Percentiles rank a stretch among this genome's conserved stretches.
Conservation (phyloP, 495 filamentous ascomycete genomes). For the Entonaema liquescens region DNA sequence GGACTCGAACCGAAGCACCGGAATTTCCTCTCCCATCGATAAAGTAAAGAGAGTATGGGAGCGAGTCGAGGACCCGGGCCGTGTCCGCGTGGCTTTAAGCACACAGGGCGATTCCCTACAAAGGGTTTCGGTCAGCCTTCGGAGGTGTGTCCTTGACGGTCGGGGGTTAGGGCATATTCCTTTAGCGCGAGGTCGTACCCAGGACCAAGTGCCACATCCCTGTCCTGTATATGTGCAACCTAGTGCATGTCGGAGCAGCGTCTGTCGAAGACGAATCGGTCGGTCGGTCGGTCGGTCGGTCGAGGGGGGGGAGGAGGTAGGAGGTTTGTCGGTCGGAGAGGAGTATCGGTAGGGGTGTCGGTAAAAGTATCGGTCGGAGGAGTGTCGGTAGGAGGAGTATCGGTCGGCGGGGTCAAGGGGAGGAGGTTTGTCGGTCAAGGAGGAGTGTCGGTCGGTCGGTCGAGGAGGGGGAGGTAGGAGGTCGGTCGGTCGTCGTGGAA, state of each 20-base stretch:
- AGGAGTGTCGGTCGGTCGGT: not conserved
- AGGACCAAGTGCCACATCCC: slow-evolving; percentile 15
- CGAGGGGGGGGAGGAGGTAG: not conserved
- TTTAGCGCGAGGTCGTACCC: slow-evolving; percentile 9
- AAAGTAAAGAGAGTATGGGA: not conserved
- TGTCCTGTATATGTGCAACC: slow-evolving; percentile 1
- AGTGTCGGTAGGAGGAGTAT: not conserved
- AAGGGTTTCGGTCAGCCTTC: slow-evolving; percentile 27
- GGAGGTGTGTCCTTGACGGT: slow-evolving; percentile 1
- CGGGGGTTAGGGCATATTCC: slow-evolving; percentile 11
- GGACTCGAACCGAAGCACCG: slow-evolving; percentile 2
- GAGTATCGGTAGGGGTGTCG: not conserved
- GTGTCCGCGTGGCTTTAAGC: not conserved
- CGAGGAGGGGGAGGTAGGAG: not conserved
- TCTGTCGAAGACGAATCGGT: not conserved
- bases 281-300: not conserved
- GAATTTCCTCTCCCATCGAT: not conserved
- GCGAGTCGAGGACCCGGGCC: slow-evolving; percentile 20
- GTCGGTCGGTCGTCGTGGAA: not conserved
- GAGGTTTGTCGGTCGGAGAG: not conserved
- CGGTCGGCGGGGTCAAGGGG: too few species aligned
- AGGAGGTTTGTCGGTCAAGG: not conserved
- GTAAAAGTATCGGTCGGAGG: not conserved
- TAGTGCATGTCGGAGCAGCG: not conserved
- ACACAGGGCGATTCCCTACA: not conserved